phyloP scores from a whole-genome alignment of 2,329 filamentous ascomycete genomes.

The Ophiosphaerella narmari region DNA sequence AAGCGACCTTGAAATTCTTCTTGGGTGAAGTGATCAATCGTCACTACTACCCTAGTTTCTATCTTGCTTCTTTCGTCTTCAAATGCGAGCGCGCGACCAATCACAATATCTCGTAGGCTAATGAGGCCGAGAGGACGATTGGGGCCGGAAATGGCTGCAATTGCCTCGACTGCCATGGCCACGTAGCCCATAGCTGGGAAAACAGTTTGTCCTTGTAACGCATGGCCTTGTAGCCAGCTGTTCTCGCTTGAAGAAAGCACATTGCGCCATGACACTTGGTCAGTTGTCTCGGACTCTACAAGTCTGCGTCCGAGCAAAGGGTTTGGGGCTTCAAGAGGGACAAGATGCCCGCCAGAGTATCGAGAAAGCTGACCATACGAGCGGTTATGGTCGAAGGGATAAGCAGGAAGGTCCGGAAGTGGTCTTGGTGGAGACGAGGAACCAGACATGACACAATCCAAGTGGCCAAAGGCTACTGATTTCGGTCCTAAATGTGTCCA shows the following conservation, averaged over 20 bases:
- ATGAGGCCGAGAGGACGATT: constrained; percentile 8
- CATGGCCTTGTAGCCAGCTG: constrained; percentile 19
- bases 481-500: constrained; percentile 15
- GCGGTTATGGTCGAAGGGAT: constrained; percentile 33
- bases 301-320: constrained; percentile 4
- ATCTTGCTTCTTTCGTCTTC: constrained; percentile 3
- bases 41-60: constrained; percentile 8
- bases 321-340: not conserved
- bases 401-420: constrained; percentile 27
- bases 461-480: constrained; percentile 20
- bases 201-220: constrained; percentile 39
- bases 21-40: constrained; percentile 4
- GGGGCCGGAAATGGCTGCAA: not conserved
- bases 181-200: constrained; percentile 54
- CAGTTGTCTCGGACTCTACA: not conserved
- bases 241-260: constrained; percentile 10
- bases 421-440: not conserved
- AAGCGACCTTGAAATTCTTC: not conserved
- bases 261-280: constrained; percentile 17
- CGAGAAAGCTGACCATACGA: constrained; percentile 20
- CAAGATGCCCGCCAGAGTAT: not conserved
- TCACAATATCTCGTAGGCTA: constrained; percentile 14
- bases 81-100: constrained; percentile 18
- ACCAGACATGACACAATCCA: constrained; percentile 11
- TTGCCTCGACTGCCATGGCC: constrained; percentile 41